A percentile compares a stretch with the other conserved stretches of the same genome.
phyloP scores from a whole-genome alignment of 2,329 filamentous ascomycete genomes.

The Stachybotrys chlorohalonatus region DNA sequence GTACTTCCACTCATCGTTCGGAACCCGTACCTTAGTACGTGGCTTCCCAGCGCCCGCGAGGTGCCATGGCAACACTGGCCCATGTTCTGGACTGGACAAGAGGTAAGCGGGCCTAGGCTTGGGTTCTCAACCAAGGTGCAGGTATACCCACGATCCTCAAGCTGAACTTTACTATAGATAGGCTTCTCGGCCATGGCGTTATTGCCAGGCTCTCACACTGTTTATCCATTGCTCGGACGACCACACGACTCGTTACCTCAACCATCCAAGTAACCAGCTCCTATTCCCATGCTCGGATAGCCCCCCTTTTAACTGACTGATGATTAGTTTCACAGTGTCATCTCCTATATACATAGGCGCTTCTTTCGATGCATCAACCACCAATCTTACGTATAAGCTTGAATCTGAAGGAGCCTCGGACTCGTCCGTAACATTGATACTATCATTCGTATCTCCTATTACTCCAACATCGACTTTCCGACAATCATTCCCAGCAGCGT shows the following conservation, averaged over 20 bases:
- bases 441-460: conserved; percentile 63
- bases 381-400: conserved; percentile 39
- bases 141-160: not conserved
- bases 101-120: conserved; percentile 27
- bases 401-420: conserved; percentile 15
- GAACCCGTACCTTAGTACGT: conserved; percentile 52
- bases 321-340: conserved; percentile 25
- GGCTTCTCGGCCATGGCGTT: conserved; percentile 42
- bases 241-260: conserved; percentile 37
- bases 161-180: conserved; percentile 17
- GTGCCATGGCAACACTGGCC: conserved; percentile 79
- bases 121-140: no score
- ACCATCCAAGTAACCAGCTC: conserved; percentile 8
- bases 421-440: conserved; percentile 25
- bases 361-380: conserved; percentile 39
- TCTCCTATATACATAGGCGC: conserved; percentile 34
- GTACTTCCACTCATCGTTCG: conserved; percentile 49
- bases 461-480: conserved; percentile 73
- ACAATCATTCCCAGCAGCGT: conserved; percentile 75
- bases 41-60: conserved; percentile 58
- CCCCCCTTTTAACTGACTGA: not conserved
- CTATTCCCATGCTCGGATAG: not conserved
- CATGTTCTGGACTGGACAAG: conserved; percentile 70
- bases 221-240: conserved; percentile 42
- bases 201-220: conserved; percentile 28